Conservation (phyloP, 768 basidiomycete genomes). For the Russula sp. region DNA sequence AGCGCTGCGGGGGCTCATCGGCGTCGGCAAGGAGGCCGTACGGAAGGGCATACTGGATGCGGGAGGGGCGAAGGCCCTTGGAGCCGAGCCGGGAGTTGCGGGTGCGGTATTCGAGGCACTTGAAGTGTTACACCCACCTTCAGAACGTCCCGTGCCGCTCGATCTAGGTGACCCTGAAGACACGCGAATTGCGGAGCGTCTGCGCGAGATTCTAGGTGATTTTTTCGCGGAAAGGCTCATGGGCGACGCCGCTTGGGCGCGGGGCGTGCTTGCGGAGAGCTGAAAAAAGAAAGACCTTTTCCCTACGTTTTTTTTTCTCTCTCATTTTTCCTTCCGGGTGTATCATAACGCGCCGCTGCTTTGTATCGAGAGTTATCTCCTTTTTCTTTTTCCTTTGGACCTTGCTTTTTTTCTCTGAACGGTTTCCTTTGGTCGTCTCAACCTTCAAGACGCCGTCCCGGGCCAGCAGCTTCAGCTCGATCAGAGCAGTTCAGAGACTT, state of each 20-base stretch:
- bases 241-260: slow-evolving; percentile 63
- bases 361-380: slow-evolving; percentile 8
- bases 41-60: slow-evolving; percentile 79
- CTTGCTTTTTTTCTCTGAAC: not conserved
- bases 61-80: slow-evolving; percentile 72
- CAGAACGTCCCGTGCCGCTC: slow-evolving; percentile 58
- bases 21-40: slow-evolving; percentile 82
- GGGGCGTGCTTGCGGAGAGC: slow-evolving; percentile 46
- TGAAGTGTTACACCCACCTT: slow-evolving; percentile 53
- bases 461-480: slow-evolving; percentile 1
- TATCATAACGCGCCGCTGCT: slow-evolving; percentile 14
- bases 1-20: slow-evolving; percentile 81
- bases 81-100: slow-evolving; percentile 56
- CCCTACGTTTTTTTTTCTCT: not conserved
- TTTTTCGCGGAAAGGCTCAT: slow-evolving; percentile 56
- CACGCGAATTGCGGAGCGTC: slow-evolving; percentile 42
- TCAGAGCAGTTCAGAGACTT: not conserved
- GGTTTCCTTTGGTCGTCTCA: not conserved
- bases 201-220: slow-evolving; percentile 57
- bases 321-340: not conserved
- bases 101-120: slow-evolving; percentile 66
- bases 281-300: slow-evolving; percentile 5
- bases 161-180: slow-evolving; percentile 52
- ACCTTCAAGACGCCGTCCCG: not conserved
- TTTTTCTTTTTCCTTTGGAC: not conserved